phyloP scores from a whole-genome alignment of 2,329 filamentous ascomycete genomes.

The Penicillium corylophilum region DNA sequence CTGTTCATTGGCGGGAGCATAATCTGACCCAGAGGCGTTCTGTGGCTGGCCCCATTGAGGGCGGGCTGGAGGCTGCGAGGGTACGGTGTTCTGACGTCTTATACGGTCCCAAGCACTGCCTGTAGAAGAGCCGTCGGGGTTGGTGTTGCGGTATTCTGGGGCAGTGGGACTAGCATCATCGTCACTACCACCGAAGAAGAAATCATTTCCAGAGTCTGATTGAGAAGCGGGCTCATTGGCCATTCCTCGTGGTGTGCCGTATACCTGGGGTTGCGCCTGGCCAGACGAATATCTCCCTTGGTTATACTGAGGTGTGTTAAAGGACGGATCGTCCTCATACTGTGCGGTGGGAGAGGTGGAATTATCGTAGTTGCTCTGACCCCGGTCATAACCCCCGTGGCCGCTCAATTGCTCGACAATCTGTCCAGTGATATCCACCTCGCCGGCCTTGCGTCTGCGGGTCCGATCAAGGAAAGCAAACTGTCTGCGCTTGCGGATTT shows the following conservation, averaged over 20 bases:
- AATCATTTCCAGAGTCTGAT: constrained; percentile 17
- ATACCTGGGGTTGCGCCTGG: constrained; percentile 2
- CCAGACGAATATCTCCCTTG: not conserved
- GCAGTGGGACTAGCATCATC: constrained; percentile 41
- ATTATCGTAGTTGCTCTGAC: constrained; percentile 4
- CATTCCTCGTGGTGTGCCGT: not conserved
- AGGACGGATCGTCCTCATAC: constrained; percentile 5
- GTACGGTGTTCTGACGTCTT: constrained; percentile 27
- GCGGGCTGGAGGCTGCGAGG: not conserved
- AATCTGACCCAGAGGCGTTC: not conserved
- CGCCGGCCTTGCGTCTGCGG: constrained; percentile 1
- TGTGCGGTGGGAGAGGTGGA: not conserved
- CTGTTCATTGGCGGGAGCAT: constrained; percentile 1
- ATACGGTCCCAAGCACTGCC: constrained; percentile 43
- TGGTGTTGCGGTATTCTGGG: constrained; percentile 29
- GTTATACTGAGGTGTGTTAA: not conserved
- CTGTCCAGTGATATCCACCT: constrained; percentile 2
- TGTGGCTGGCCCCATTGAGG: constrained; percentile 14
- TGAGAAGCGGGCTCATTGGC: constrained; percentile 3
- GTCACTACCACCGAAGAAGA: constrained; percentile 30
- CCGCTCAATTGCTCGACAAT: constrained; percentile 1
- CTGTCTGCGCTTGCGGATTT: constrained; percentile 20
- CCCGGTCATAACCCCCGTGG: not conserved
- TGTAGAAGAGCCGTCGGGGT: constrained; percentile 5
- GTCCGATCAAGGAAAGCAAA: constrained; percentile 11